Evolutionary conservation across 2,329 filamentous ascomycete species (phyloP), one percentile per base, ranked within the genome.

Genomic region (Chaetomium sp.): DNA sequence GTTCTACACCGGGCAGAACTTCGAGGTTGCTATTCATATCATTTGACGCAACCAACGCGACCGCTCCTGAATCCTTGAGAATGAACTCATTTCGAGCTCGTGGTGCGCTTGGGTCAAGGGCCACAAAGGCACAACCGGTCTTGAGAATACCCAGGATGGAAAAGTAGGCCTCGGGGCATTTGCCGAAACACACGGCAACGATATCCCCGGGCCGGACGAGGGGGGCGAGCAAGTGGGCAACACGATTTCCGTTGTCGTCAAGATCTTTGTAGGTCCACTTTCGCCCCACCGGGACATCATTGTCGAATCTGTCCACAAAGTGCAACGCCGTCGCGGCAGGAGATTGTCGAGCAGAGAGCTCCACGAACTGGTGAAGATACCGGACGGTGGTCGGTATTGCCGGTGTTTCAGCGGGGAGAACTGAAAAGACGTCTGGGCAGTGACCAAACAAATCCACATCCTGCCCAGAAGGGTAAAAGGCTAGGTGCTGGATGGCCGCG

Each of bases 81-180:
- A 95, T 92, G 66, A 91, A 95, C 36, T 82, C 74, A 62, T 90
- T 89, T n/a, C 90, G 78, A 8, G 85, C 79, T 3, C 75, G 73
- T 0, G 90, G 90, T 0, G 90, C 86, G 0, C 78, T 79, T 0
- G 88, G 85, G 65, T 95, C 90, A 8, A 95, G 77, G 0, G 90
- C 89, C 12, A 95, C 77, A 68, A 91, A 95, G 1, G 86, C 82
- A 66, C 87, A 91, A 0, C 90, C 90, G 5, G 87, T 82, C 68
- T 95, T 95, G 36, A 95, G 72, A 53, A 94, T 85, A 1, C 89
- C 90, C 1, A 95, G 73, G 41, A 95, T 91, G 0, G 86, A 80
- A 64, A 94, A 89, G 40, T 89, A 91, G 0, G 89, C 90, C 66
- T 92, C 87, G 0, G 90, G 85, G 58, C 86, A 91, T 67, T 95